Conservation (phyloP, 176 grass and related monocot genomes). For the Musa itinerans region DNA sequence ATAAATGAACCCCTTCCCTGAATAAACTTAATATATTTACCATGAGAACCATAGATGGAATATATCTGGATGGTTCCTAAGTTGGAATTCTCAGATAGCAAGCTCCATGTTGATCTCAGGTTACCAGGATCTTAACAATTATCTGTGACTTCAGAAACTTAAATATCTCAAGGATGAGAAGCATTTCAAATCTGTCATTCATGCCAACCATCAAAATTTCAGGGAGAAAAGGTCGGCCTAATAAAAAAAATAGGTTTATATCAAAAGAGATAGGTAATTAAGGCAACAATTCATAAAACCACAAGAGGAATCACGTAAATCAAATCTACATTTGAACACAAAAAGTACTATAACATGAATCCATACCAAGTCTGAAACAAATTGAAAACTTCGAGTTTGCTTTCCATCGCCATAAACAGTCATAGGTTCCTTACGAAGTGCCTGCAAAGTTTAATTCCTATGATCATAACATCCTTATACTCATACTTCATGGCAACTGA, state of each 20-base stretch:
- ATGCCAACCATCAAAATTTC: background rate
- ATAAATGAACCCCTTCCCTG: background rate
- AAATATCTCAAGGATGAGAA: background rate
- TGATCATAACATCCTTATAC: background rate
- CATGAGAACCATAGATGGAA: background rate
- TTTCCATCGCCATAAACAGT: slow-evolving; percentile 96
- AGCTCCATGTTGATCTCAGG: background rate
- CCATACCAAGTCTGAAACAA: slow-evolving; percentile 91
- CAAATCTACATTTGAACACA: background rate
- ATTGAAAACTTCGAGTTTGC: slow-evolving; percentile 95
- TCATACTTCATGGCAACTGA: background rate
- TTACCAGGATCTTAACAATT: background rate
- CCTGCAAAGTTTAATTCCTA: slow-evolving; percentile 35
- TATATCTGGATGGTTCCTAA: background rate
- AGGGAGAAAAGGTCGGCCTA: background rate
- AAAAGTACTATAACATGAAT: background rate
- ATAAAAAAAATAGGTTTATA: background rate
- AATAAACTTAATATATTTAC: background rate
- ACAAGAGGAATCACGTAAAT: background rate
- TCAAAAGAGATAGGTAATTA: background rate
- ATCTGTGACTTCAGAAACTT: background rate
- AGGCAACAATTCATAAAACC: background rate
- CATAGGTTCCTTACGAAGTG: slow-evolving; percentile 77
- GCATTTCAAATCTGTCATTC: background rate
- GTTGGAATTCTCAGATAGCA: background rate